Percentiles rank a stretch among this genome's conserved stretches.
Conservation (phyloP, 1,284 basidiomycete species). For the Cryptococcus amylolentus region DNA sequence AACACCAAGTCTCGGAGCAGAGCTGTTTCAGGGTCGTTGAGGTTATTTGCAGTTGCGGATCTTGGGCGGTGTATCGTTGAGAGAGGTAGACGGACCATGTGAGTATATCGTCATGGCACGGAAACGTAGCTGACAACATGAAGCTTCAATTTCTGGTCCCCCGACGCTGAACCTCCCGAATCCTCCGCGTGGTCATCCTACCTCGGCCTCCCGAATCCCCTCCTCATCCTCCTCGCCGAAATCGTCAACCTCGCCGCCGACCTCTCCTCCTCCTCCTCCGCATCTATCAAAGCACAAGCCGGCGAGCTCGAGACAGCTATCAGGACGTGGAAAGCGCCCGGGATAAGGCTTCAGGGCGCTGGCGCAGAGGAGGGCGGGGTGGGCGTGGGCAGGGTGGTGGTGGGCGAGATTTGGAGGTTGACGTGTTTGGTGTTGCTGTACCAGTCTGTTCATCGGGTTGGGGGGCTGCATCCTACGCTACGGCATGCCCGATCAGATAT, state of each 20-base stretch:
- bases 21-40: too few species aligned
- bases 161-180: too few species aligned
- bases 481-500: conserved; percentile 21
- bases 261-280: conserved; percentile 2
- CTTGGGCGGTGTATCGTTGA: conserved; percentile 31
- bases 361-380: not conserved
- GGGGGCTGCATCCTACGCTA: conserved; percentile 26
- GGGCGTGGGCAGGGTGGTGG: not conserved
- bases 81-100: conserved; percentile 26
- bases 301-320: conserved; percentile 24
- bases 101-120: not conserved
- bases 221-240: conserved; percentile 29
- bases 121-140: not conserved
- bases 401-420: not conserved
- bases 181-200: conserved; percentile 24
- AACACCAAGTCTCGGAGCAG: too few species aligned
- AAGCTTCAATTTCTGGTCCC: conserved; percentile 25
- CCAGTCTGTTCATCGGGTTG: conserved; percentile 27
- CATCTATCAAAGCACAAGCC: conserved; percentile 19
- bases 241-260: conserved; percentile 32
- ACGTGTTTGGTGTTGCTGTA: conserved; percentile 22
- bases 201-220: conserved; percentile 31
- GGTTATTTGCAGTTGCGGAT: conserved; percentile 28
- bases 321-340: conserved; percentile 15
- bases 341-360: not conserved